These are phyloP conservation scores for Cylindrodendrum hubeiense DNA, from an alignment of 2,329 filamentous ascomycete species.

Conservation along the genomic window DNA sequence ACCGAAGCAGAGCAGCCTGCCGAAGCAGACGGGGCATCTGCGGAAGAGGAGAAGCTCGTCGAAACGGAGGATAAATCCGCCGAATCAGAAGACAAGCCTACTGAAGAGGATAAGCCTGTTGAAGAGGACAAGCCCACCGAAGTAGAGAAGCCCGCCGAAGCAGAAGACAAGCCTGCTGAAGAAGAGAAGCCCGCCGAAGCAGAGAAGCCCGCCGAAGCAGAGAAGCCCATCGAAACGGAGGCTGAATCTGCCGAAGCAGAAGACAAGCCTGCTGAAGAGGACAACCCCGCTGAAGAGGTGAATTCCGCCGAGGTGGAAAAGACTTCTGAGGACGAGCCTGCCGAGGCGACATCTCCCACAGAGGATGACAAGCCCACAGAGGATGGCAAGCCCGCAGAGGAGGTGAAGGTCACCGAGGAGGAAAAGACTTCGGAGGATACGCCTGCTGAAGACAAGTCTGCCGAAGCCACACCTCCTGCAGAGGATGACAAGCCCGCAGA, in stretches of 20 bases:
- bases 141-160: slow-evolving; percentile 5
- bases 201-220: background rate
- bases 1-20: too few species aligned
- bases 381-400: background rate
- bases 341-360: background rate
- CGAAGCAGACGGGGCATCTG: slow-evolving; percentile 13
- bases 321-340: too few species aligned
- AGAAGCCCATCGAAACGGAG: background rate
- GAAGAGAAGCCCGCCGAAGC: slow-evolving; percentile 5
- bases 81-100: slow-evolving; percentile 4
- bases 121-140: slow-evolving; percentile 12
- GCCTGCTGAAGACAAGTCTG: slow-evolving; percentile 2
- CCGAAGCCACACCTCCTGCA: background rate
- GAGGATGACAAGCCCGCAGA: background rate
- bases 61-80: background rate
- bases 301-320: background rate
- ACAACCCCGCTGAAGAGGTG: background rate
- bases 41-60: background rate
- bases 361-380: slow-evolving; percentile 12
- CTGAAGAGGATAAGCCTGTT: slow-evolving; percentile 15
- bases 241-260: background rate
- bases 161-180: slow-evolving; percentile 11
- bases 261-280: background rate
- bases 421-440: background rate
- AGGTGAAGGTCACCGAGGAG: background rate